A percentile compares a stretch with the other conserved stretches of the same genome.
Evolutionary conservation across 2,329 filamentous ascomycete genomes (phyloP).

Genomic region (Diaporthe longicolla): DNA sequence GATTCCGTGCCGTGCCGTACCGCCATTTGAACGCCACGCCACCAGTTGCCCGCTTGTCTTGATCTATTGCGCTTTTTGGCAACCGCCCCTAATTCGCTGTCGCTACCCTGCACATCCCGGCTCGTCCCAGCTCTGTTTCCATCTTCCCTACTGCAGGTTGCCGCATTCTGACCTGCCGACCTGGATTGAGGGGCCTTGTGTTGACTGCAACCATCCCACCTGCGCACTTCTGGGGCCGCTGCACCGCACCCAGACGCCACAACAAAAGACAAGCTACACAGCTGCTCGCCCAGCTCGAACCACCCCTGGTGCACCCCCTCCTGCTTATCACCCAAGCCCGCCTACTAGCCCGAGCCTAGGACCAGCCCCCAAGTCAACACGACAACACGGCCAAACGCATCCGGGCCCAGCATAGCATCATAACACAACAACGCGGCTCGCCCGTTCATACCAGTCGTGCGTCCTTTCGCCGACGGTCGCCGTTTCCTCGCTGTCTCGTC

Average conservation of each 20-base stretch:
- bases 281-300: slow-evolving; percentile 25
- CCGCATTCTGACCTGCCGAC: slow-evolving; percentile 24
- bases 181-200: slow-evolving; percentile 21
- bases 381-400: slow-evolving; percentile 21
- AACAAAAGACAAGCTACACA: slow-evolving; percentile 25
- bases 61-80: not conserved
- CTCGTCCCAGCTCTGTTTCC: slow-evolving; percentile 20
- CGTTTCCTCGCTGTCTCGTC: not conserved
- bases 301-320: not conserved
- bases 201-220: slow-evolving; percentile 34
- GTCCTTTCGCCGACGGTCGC: slow-evolving; percentile 27
- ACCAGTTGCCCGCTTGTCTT: not conserved
- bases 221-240: slow-evolving; percentile 11
- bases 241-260: slow-evolving; percentile 21
- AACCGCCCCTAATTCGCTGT: slow-evolving; percentile 26
- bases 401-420: slow-evolving; percentile 16
- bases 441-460: slow-evolving; percentile 23
- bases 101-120: slow-evolving; percentile 29
- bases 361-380: slow-evolving; percentile 34
- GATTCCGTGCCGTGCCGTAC: slow-evolving; percentile 2
- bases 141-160: slow-evolving; percentile 10
- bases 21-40: slow-evolving; percentile 23
- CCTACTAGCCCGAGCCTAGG: slow-evolving; percentile 27
- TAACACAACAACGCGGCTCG: slow-evolving; percentile 29
- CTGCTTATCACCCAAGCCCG: slow-evolving; percentile 35